Percentiles rank a stretch among this genome's conserved stretches.
These are phyloP conservation scores for Aspergillus fijiensis DNA, from an alignment of 2,329 filamentous ascomycete species.

Conservation along the genomic window DNA sequence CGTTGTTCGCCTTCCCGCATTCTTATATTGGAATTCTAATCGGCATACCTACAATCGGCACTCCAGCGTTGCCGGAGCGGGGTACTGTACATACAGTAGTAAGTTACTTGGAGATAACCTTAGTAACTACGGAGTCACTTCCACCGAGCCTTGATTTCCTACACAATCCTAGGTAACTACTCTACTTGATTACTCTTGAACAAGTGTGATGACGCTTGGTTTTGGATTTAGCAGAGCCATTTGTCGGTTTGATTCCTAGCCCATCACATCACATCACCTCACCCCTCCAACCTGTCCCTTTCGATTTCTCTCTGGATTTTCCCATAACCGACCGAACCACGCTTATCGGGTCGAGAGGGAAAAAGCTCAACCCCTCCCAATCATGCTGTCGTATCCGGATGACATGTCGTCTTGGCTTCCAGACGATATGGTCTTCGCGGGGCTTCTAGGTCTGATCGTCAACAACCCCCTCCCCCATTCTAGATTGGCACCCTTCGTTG, in stretches of 20 bases:
- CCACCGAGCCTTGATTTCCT: not conserved
- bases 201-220: not conserved
- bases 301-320: constrained; percentile 14
- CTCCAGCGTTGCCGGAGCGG: not conserved
- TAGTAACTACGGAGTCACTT: not conserved
- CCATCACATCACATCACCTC: not conserved
- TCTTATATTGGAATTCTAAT: constrained; percentile 9
- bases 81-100: not conserved
- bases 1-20: constrained; percentile 2
- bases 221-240: too few species aligned
- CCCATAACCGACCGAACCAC: constrained; percentile 23
- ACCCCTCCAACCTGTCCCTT: not conserved
- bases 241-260: not conserved
- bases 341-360: constrained; percentile 16
- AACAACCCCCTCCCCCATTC: not conserved
- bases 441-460: constrained; percentile 9
- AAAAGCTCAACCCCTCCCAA: constrained; percentile 7
- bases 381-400: constrained; percentile 10
- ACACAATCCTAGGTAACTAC: not conserved
- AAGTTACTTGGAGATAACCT: not conserved
- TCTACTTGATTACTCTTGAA: not conserved
- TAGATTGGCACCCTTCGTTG: not conserved
- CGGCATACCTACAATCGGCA: not conserved
- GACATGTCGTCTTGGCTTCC: constrained; percentile 18
- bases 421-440: constrained; percentile 9